phyloP scores from a whole-genome alignment of 805 yeast species.

The Pichia gijzeniarum region DNA sequence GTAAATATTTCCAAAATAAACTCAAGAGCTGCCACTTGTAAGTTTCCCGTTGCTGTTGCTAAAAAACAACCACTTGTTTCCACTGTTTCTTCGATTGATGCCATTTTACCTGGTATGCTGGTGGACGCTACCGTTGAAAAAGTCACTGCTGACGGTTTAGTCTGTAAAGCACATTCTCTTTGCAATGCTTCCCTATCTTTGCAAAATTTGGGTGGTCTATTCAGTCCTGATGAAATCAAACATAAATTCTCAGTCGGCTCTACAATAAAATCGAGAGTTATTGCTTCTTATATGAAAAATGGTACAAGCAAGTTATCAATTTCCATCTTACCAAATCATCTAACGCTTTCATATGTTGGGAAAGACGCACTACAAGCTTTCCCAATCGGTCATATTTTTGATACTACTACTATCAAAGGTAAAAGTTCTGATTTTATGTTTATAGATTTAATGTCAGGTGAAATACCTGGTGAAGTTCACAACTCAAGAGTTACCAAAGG shows the following conservation, averaged over 20 bases:
- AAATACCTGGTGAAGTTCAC: constrained; percentile 67
- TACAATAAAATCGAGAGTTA: constrained; percentile 60
- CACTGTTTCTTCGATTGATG: constrained; percentile 65
- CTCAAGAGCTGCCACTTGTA: constrained; percentile 54
- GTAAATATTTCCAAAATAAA: constrained; percentile 47
- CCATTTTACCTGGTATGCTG: constrained; percentile 78
- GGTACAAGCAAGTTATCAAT: constrained; percentile 56
- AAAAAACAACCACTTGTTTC: constrained; percentile 45
- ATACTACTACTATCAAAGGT: constrained; percentile 53
- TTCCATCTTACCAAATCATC: constrained; percentile 54
- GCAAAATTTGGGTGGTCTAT: constrained; percentile 48
- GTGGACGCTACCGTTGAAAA: constrained; percentile 69
- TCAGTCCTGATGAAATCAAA: constrained; percentile 40
- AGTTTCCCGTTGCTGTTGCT: constrained; percentile 35
- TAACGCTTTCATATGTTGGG: constrained; percentile 28
- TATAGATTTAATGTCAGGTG: constrained; percentile 49
- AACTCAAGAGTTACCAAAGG: constrained; percentile 57
- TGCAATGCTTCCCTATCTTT: constrained; percentile 64
- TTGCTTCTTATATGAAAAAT: constrained; percentile 44
- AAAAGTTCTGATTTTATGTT: constrained; percentile 51
- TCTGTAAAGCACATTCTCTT: constrained; percentile 69
- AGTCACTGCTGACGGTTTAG: constrained; percentile 53
- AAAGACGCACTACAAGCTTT: constrained; percentile 49
- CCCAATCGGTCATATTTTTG: constrained; percentile 70
- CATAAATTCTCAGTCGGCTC: constrained; percentile 66